These are phyloP conservation scores for Melastoma candidum DNA, from an alignment of 441 rosid genomes.

Conservation along the genomic window DNA sequence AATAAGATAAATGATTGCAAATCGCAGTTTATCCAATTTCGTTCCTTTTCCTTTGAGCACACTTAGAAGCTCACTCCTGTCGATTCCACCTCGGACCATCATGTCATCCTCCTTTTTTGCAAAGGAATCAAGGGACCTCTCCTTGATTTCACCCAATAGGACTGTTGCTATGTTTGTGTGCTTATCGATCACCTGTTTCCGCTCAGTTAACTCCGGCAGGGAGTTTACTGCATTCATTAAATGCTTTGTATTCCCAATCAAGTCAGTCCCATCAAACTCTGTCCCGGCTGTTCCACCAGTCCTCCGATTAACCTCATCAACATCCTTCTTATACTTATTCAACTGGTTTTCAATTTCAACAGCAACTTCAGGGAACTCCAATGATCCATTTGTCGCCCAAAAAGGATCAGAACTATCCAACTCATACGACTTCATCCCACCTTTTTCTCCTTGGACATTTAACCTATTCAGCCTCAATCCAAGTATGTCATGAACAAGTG, in stretches of 20 bases:
- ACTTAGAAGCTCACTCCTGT: constrained; percentile 53
- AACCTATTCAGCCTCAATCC: constrained; percentile 79
- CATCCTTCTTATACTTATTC: constrained; percentile 86
- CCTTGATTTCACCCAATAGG: constrained; percentile 89
- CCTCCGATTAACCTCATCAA: constrained; percentile 85
- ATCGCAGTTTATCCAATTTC: constrained; percentile 78
- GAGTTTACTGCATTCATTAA: constrained; percentile 98
- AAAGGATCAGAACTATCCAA: constrained; percentile 79
- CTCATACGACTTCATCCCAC: constrained; percentile 72
- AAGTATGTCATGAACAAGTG: constrained; percentile 89
- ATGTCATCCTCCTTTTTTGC: constrained; percentile 90
- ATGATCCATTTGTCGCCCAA: constrained; percentile 81
- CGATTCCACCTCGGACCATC: constrained; percentile 82
- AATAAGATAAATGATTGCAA: constrained; percentile 86
- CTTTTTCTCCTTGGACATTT: constrained; percentile 83
- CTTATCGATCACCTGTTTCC: constrained; percentile 94
- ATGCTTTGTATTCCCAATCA: constrained; percentile 89
- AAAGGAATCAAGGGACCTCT: constrained; percentile 81
- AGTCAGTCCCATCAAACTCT: constrained; percentile 66
- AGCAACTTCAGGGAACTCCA: constrained; percentile 96
- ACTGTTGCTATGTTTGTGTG: constrained; percentile 95
- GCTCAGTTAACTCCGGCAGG: constrained; percentile 79
- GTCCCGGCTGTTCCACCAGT: constrained; percentile 75
- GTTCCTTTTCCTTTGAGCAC: constrained; percentile 85
- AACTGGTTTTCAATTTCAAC: constrained; percentile 86